Percentiles rank a stretch among this genome's conserved stretches.
These are phyloP conservation scores for Pluteus cervinus DNA, from an alignment of 768 basidiomycete species.

Conservation along the genomic window DNA sequence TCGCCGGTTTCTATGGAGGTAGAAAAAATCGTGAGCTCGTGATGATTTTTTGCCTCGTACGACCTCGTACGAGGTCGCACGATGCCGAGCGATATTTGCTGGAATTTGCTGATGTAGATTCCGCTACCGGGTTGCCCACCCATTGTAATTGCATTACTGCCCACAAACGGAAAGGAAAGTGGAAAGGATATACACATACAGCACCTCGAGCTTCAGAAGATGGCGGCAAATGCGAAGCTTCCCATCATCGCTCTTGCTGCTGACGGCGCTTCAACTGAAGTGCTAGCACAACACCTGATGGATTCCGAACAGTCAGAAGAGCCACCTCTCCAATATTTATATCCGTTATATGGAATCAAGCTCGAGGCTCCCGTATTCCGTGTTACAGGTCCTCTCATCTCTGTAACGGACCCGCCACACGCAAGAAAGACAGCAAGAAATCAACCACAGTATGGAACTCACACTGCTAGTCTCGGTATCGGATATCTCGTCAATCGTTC, in stretches of 20 bases:
- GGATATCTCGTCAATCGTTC: conserved; percentile 15
- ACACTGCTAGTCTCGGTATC: conserved; percentile 16
- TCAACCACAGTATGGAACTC: conserved; percentile 17
- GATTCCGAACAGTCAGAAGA: conserved; percentile 8
- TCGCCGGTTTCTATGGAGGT: too few species aligned
- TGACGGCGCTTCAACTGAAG: conserved; percentile 18
- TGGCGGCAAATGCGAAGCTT: conserved; percentile 13
- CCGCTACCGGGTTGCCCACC: conserved; percentile 17
- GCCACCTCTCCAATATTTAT: conserved; percentile 12
- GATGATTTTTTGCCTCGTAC: too few species aligned
- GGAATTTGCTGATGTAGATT: conserved; percentile 11
- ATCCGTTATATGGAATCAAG: conserved; percentile 15
- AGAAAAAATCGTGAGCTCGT: too few species aligned
- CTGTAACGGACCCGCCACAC: conserved; percentile 12
- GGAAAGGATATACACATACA: conserved; percentile 14
- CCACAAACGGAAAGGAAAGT: conserved; percentile 17
- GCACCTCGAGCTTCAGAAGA: conserved; percentile 13
- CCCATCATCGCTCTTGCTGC: conserved; percentile 12
- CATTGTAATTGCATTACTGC: conserved; percentile 15
- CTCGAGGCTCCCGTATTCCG: conserved; percentile 13
- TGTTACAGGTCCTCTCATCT: conserved; percentile 11
- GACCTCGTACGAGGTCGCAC: too few species aligned
- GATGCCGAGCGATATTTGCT: too few species aligned
- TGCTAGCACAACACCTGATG: conserved; percentile 16
- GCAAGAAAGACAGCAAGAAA: conserved; percentile 17